Conservation (phyloP, 2,329 filamentous ascomycete species). For the Pestalotiopsis sp. region DNA sequence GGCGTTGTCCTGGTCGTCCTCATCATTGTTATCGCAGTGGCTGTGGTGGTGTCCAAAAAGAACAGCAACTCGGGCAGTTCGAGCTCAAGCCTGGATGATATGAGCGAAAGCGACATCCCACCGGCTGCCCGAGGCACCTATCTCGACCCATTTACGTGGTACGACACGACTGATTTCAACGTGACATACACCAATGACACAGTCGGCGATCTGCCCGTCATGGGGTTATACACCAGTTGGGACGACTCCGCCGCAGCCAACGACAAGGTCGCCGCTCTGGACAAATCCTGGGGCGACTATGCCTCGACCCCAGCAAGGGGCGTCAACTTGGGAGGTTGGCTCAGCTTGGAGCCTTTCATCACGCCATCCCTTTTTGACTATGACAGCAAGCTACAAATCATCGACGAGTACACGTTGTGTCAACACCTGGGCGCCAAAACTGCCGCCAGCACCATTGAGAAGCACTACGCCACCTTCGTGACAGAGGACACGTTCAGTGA, state of each 20-base stretch:
- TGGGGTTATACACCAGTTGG: slow-evolving; percentile 85
- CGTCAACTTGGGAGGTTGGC: slow-evolving; percentile 92
- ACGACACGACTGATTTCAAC: slow-evolving; percentile 89
- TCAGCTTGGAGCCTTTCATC: slow-evolving; percentile 93
- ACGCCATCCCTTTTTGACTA: slow-evolving; percentile 85
- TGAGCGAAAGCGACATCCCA: slow-evolving; percentile 62
- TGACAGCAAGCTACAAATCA: slow-evolving; percentile 64
- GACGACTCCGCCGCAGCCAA: slow-evolving; percentile 83
- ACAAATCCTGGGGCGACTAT: slow-evolving; percentile 77
- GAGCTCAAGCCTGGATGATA: slow-evolving; percentile 52
- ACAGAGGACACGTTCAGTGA: slow-evolving; percentile 82
- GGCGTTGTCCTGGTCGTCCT: slow-evolving; percentile 57
- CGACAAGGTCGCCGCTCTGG: slow-evolving; percentile 75
- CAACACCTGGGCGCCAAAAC: slow-evolving; percentile 68
- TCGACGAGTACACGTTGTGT: slow-evolving; percentile 88
- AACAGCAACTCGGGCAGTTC: slow-evolving; percentile 38
- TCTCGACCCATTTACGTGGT: slow-evolving; percentile 90
- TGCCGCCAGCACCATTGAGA: slow-evolving; percentile 72
- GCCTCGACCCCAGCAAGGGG: slow-evolving; percentile 79
- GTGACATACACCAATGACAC: slow-evolving; percentile 86
- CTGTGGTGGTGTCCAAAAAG: slow-evolving; percentile 68
- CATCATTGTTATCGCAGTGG: slow-evolving; percentile 69
- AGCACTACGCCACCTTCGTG: slow-evolving; percentile 89
- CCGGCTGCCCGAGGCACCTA: slow-evolving; percentile 71
- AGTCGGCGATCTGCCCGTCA: slow-evolving; percentile 85